A percentile compares a stretch with the other conserved stretches of the same genome.
Conservation (phyloP, 139 green algal species). For the Tetradesmus lagerheimii region DNA sequence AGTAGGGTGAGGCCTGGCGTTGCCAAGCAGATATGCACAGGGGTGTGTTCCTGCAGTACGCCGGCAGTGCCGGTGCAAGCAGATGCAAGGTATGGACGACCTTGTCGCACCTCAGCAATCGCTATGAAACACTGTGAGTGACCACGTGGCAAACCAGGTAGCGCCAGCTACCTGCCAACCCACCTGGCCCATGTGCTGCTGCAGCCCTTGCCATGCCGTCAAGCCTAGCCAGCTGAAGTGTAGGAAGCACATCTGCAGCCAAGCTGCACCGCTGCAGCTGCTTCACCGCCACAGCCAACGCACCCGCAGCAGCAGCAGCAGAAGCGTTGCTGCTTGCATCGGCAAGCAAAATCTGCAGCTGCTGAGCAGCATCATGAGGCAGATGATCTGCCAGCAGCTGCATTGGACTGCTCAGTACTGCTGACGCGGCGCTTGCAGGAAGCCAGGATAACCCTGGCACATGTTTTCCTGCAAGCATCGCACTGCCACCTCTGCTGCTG, state of each 20-base stretch:
- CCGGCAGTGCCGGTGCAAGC: no score
- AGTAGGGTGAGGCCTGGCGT: no score
- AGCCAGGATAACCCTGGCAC: slow-evolving; percentile 24
- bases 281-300: slow-evolving; percentile 14
- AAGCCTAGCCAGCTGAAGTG: background rate
- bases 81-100: no score
- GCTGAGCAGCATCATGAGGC: background rate
- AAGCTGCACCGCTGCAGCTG: slow-evolving; percentile 48
- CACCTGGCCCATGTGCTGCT: background rate
- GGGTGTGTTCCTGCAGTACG: no score
- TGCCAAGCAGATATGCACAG: no score
- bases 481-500: background rate
- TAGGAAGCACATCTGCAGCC: slow-evolving; percentile 30
- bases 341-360: background rate
- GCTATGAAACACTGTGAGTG: no score
- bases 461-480: background rate
- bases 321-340: background rate
- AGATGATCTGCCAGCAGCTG: background rate
- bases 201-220: background rate
- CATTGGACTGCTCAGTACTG: slow-evolving; percentile 7
- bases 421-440: background rate
- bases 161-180: no score
- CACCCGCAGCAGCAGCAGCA: background rate
- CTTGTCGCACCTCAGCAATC: no score
- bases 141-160: no score